Percentiles rank a stretch among this genome's conserved stretches.
phyloP scores from a whole-genome alignment of 2,329 filamentous ascomycete species.

The Chaetomium globosum region DNA sequence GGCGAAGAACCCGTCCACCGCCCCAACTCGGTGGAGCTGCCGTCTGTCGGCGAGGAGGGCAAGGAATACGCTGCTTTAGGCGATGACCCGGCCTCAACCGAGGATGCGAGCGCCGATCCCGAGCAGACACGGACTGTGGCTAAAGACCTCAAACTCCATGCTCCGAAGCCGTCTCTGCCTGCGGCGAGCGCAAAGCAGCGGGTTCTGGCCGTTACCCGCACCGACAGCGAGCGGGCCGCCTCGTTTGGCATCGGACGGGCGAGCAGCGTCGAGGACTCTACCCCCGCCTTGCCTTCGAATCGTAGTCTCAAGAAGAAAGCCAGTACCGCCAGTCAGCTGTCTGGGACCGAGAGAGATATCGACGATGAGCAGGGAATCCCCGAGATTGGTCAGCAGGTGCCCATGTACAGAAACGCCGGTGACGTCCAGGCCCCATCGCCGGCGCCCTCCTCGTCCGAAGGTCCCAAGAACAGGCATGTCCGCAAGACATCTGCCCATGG shows the following conservation, averaged over 20 bases:
- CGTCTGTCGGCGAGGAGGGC: constrained; percentile 86
- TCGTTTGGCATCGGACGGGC: constrained; percentile 79
- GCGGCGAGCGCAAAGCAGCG: constrained; percentile 78
- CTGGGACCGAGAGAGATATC: constrained; percentile 52
- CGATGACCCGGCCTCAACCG: constrained; percentile 50
- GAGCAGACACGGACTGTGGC: constrained; percentile 77
- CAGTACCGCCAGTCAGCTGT: constrained; percentile 57
- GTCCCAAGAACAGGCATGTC: constrained; percentile 52
- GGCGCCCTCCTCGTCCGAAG: constrained; percentile 53
- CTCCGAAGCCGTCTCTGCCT: constrained; percentile 84
- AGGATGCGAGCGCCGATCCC: constrained; percentile 53
- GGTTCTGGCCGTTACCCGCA: constrained; percentile 82
- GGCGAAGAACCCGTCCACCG: constrained; percentile 56
- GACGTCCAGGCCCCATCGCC: constrained; percentile 96
- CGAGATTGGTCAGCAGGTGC: constrained; percentile 87
- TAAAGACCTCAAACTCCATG: constrained; percentile 81
- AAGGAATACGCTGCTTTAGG: constrained; percentile 73
- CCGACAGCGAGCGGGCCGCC: constrained; percentile 84
- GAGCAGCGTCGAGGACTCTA: constrained; percentile 54
- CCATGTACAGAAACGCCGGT: constrained; percentile 88
- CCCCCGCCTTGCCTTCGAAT: constrained; percentile 47
- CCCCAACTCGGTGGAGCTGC: constrained; percentile 76
- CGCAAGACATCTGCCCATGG: constrained; percentile 74
- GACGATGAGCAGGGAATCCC: constrained; percentile 87
- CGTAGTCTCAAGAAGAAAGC: constrained; percentile 64